A percentile compares a stretch with the other conserved stretches of the same genome.
phyloP scores from a whole-genome alignment of 495 filamentous ascomycete genomes.

The Trypethelium eluteriae region DNA sequence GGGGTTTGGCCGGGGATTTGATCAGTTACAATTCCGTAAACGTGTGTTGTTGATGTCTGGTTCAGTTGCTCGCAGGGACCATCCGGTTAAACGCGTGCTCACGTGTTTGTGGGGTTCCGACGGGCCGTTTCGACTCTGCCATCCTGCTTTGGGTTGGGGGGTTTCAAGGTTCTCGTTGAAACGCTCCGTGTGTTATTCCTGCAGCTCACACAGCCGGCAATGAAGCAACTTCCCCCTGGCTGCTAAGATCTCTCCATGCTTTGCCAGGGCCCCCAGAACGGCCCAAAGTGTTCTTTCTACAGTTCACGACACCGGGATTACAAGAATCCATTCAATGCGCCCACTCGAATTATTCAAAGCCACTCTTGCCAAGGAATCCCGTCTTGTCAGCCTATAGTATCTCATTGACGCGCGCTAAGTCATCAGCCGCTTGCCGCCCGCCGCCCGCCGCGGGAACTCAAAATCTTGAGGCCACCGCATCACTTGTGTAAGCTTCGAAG shows the following conservation, averaged over 20 bases:
- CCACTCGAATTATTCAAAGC: neutral
- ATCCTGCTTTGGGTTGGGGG: too few relatives aligned
- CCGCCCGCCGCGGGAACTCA: slow-evolving; percentile 5
- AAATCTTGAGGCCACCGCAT: neutral
- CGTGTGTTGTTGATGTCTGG: slow-evolving; percentile 1
- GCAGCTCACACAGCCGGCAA: neutral
- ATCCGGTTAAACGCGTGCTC: neutral
- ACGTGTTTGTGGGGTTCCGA: neutral
- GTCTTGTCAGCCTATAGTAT: too few relatives aligned
- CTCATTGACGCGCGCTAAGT: too few relatives aligned
- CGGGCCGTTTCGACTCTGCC: too few relatives aligned
- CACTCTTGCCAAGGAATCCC: too few relatives aligned
- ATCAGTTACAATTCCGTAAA: too few relatives aligned
- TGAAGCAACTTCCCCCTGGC: neutral
- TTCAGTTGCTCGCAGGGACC: too few relatives aligned
- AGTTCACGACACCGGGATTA: neutral
- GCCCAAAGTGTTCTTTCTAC: neutral
- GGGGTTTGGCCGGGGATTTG: too few relatives aligned
- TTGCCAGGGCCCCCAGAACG: neutral
- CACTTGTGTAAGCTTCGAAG: neutral
- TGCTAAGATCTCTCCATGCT: neutral
- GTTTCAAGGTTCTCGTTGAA: neutral
- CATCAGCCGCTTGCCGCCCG: too few relatives aligned
- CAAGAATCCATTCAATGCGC: neutral
- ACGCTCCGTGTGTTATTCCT: neutral